A percentile compares a stretch with the other conserved stretches of the same genome.
Evolutionary conservation across 305 asterid genomes (phyloP).

Genomic region (Fraxinus ornus): DNA sequence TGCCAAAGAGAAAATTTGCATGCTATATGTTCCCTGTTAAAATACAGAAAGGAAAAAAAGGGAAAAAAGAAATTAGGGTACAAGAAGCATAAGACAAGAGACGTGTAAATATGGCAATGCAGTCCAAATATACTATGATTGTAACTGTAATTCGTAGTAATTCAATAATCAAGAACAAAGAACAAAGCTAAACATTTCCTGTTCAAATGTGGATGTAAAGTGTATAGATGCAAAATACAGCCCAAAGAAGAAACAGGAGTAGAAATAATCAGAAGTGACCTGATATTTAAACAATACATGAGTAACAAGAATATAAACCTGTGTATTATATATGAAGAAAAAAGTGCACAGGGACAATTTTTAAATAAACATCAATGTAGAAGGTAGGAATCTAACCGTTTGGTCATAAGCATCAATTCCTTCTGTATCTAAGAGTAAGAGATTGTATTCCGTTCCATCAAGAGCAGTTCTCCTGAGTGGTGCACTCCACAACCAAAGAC

Average conservation of each 20-base stretch:
- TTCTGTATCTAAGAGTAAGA: slow-evolving; percentile 85
- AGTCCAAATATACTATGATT: slow-evolving; percentile 9
- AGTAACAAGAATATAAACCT: neutral
- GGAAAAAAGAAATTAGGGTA: slow-evolving; percentile 17
- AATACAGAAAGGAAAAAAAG: neutral
- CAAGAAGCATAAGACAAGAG: neutral
- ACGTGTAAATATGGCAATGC: neutral
- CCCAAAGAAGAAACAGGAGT: neutral
- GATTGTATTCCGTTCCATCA: slow-evolving; percentile 95
- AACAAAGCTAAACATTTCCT: neutral
- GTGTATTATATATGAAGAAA: neutral
- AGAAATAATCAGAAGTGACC: neutral
- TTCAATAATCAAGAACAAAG: slow-evolving; percentile 11
- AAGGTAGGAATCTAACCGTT: slow-evolving; percentile 55
- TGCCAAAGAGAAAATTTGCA: slow-evolving; percentile 90
- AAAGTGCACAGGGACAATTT: neutral
- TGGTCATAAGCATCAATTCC: slow-evolving; percentile 99
- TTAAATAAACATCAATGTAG: slow-evolving; percentile 8
- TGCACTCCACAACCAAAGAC: slow-evolving; percentile 98
- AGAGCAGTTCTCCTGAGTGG: slow-evolving; percentile 91
- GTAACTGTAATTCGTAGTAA: neutral
- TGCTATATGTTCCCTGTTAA: slow-evolving; percentile 96
- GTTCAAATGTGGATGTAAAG: neutral
- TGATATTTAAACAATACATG: neutral
- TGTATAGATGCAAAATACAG: neutral